Evolutionary conservation across 2,329 filamentous ascomycete species (phyloP), one percentile per base, ranked within the genome.

Genomic region (Capronia coronata): DNA sequence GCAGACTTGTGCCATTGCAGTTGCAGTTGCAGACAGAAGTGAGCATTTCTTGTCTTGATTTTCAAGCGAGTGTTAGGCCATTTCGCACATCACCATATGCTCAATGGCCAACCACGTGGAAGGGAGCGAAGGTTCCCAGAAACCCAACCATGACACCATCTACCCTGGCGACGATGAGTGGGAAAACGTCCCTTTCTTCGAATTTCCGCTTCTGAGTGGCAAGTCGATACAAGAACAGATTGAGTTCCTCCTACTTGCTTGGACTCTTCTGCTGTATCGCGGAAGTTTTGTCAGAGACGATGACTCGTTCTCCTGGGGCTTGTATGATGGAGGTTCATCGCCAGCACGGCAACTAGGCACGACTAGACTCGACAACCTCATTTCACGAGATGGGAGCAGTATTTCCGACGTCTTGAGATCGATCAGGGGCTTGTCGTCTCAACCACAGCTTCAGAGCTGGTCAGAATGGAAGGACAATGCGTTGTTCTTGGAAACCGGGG

Each of bases 261-360:
- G 43, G 43, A 19, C 19, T 2, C 43, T 46, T 7, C 43, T 46
- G 16, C 29, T 46, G 10, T 14, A 37, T 21, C 30, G 43, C 11
- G 43, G 43, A n/a, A 46, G 30, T n/a, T 21, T 46, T n/a, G 14
- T n/a, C 13, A 46, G 7, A 2, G 38, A 46, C 21, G 43, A 37
- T 2, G 25, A 46, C 8, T 38, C 30, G 8, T 46, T 38, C 22
- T 38, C 18, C 32, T 35, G 43, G 43, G 43, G 34, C 35, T 4
- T 39, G 14, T 39, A 19, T 39, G 19, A 22, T 38, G 22, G 2
- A 4, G 35, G 19, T 8, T 19, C 14, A 19, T 8, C 2, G 11
- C 13, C 22, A 18, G 2, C 19, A 16, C 39, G 19, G 4, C 18
- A 1, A 25, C 11, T 25, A 4, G 23, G 21, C 1, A n/a, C 19